These are phyloP conservation scores for Pestalotiopsis sp. DNA, from an alignment of 2,329 filamentous ascomycete species.

Conservation along the genomic window DNA sequence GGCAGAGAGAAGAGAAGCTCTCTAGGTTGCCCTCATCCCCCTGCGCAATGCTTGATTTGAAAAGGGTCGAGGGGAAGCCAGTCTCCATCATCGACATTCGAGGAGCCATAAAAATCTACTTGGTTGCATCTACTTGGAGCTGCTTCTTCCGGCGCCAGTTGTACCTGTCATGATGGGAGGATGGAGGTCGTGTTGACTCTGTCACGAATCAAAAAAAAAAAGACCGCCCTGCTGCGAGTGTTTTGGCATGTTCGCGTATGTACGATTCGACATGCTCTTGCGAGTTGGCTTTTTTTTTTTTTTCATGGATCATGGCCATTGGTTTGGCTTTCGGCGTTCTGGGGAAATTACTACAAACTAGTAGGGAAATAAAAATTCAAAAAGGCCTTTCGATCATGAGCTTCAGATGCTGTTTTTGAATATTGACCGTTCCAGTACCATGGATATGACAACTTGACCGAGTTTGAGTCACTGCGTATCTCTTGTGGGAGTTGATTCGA, in stretches of 20 bases:
- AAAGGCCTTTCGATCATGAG: slow-evolving; percentile 6
- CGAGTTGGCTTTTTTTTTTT: background rate
- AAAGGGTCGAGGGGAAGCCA: background rate
- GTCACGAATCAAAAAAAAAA: background rate
- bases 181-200: background rate
- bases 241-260: background rate
- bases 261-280: background rate
- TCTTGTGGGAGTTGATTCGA: background rate
- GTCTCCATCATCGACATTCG: background rate
- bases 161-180: background rate
- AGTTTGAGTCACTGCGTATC: background rate
- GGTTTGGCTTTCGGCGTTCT: slow-evolving; percentile 18
- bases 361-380: slow-evolving; percentile 15
- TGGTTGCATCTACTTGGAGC: background rate
- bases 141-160: background rate
- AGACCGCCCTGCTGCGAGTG: background rate
- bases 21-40: background rate
- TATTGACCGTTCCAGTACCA: background rate
- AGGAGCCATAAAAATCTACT: background rate
- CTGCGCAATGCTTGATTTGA: background rate
- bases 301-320: slow-evolving; percentile 15
- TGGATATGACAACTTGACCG: background rate
- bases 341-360: slow-evolving; percentile 10
- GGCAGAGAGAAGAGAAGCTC: background rate
- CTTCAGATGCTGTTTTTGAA: background rate